Conservation (phyloP, 495 filamentous ascomycete genomes). For the Aspergillus sparsus region DNA sequence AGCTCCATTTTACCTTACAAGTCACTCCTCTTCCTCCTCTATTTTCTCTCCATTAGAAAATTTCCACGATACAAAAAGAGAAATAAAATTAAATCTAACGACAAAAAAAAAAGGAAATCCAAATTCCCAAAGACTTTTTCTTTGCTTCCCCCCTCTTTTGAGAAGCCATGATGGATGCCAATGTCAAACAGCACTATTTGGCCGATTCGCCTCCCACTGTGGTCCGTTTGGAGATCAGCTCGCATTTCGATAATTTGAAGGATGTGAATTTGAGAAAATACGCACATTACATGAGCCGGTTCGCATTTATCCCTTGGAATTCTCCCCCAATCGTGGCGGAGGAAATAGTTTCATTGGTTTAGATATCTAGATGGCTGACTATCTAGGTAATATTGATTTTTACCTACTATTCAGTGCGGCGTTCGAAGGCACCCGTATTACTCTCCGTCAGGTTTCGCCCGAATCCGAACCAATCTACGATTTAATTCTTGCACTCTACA, state of each 20-base stretch:
- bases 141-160: slow-evolving; percentile 16
- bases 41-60: no score
- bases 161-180: slow-evolving; percentile 40
- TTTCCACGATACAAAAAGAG: no score
- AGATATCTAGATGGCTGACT: neutral
- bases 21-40: no score
- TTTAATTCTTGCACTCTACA: slow-evolving; percentile 80
- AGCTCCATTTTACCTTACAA: no score
- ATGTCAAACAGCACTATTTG: slow-evolving; percentile 65
- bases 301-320: slow-evolving; percentile 25
- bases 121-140: slow-evolving; percentile 21
- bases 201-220: slow-evolving; percentile 88
- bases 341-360: neutral
- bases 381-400: no score
- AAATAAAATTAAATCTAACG: neutral
- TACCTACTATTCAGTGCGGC: slow-evolving; percentile 59
- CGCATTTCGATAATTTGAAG: slow-evolving; percentile 81
- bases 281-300: slow-evolving; percentile 90
- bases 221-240: slow-evolving; percentile 81
- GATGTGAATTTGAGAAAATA: slow-evolving; percentile 73
- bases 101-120: neutral
- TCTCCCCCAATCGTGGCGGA: no score
- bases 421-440: slow-evolving; percentile 81
- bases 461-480: slow-evolving; percentile 92
- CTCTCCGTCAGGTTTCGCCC: slow-evolving; percentile 83